phyloP scores from a whole-genome alignment of 2,329 filamentous ascomycete genomes.

The Fusarium haematococcum region DNA sequence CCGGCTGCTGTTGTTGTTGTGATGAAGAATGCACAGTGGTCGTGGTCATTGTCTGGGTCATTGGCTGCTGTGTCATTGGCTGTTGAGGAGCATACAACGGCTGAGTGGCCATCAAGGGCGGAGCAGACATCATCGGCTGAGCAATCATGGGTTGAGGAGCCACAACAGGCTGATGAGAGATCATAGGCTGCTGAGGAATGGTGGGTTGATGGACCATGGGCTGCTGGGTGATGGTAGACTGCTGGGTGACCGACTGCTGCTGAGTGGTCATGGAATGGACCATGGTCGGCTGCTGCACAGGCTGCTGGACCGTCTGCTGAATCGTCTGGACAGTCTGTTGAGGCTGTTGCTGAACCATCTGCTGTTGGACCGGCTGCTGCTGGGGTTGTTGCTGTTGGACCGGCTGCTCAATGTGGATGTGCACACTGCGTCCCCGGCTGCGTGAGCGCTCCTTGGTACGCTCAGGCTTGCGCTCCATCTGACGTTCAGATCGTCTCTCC shows the following conservation, averaged over 20 bases:
- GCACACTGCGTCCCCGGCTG: conserved; percentile 44
- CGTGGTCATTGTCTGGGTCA: background rate
- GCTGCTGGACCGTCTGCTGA: background rate
- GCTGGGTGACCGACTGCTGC: conserved; percentile 17
- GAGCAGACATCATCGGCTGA: conserved; percentile 23
- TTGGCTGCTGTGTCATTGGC: conserved; percentile 21
- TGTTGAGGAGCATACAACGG: conserved; percentile 20
- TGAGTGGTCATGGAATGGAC: conserved; percentile 27
- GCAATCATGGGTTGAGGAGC: conserved; percentile 34
- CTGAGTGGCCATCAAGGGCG: conserved; percentile 3
- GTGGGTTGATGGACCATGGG: conserved; percentile 30
- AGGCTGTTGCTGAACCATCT: conserved; percentile 14
- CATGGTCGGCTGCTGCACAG: conserved; percentile 12
- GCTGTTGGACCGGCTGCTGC: conserved; percentile 30
- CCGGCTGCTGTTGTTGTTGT: conserved; percentile 18
- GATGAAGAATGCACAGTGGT: conserved; percentile 25
- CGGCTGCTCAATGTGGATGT: conserved; percentile 42
- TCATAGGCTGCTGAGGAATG: conserved; percentile 22
- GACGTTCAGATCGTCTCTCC: conserved; percentile 12
- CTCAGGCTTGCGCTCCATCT: conserved; percentile 32
- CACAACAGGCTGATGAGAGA: conserved; percentile 29
- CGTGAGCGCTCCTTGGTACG: conserved; percentile 38
- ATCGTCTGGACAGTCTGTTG: background rate
- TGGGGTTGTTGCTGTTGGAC: conserved; percentile 24
- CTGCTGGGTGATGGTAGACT: conserved; percentile 26